Evolutionary conservation across 2,329 filamentous ascomycete species (phyloP).

Genomic region (Grosmannia clavigera): DNA sequence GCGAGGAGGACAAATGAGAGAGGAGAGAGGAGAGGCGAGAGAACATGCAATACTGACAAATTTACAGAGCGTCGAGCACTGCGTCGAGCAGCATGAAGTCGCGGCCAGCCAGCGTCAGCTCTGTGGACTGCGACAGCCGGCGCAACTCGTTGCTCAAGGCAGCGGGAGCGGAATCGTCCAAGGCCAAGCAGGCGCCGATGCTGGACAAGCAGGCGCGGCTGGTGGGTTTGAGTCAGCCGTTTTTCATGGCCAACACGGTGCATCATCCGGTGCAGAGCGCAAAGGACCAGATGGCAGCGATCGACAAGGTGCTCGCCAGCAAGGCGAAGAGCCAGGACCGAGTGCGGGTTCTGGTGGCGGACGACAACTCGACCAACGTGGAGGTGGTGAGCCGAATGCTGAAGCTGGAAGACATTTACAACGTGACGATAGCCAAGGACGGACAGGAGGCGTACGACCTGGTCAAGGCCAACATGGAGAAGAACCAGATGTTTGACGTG

Average conservation of each 20-base stretch:
- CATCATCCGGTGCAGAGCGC: slow-evolving; percentile 23
- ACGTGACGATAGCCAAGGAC: slow-evolving; percentile 78
- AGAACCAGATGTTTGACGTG: slow-evolving; percentile 61
- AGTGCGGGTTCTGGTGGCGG: slow-evolving; percentile 74
- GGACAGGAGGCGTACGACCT: slow-evolving; percentile 79
- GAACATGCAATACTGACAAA: background rate
- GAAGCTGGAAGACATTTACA: slow-evolving; percentile 68
- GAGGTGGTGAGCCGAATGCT: slow-evolving; percentile 50
- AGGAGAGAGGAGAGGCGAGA: background rate
- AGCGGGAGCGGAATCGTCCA: slow-evolving; percentile 9
- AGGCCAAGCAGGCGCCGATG: slow-evolving; percentile 23
- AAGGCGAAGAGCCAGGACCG: slow-evolving; percentile 45
- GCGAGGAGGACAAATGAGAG: background rate
- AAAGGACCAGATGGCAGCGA: slow-evolving; percentile 50
- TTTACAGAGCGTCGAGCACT: slow-evolving; percentile 35
- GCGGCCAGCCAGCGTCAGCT: slow-evolving; percentile 33
- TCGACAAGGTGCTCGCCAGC: slow-evolving; percentile 50
- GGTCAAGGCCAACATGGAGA: slow-evolving; percentile 71
- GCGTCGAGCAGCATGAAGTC: slow-evolving; percentile 42
- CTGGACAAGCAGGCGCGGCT: slow-evolving; percentile 63
- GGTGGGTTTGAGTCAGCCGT: slow-evolving; percentile 72
- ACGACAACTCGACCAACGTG: slow-evolving; percentile 49
- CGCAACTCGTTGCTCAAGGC: slow-evolving; percentile 18
- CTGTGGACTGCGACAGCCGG: slow-evolving; percentile 24
- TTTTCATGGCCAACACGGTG: slow-evolving; percentile 45